Evolutionary conservation across 768 basidiomycete genomes (phyloP).

Genomic region (Steccherinum ochraceum): DNA sequence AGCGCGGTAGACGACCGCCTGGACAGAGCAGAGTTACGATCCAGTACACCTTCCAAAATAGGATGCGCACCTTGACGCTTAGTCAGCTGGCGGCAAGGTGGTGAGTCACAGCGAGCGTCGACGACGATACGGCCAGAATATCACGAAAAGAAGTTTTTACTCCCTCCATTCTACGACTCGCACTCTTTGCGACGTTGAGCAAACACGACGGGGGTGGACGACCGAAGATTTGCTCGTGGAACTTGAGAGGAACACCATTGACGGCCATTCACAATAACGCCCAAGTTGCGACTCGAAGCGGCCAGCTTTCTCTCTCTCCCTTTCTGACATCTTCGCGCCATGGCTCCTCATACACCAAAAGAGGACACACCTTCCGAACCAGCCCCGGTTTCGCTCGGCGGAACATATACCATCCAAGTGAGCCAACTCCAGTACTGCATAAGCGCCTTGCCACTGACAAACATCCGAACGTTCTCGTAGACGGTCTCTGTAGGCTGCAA

Average conservation of each 20-base stretch:
- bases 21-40: not conserved
- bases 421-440: constrained; percentile 18
- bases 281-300: not conserved
- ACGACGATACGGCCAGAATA: not conserved
- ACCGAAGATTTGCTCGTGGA: not conserved
- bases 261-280: not conserved
- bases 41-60: not conserved
- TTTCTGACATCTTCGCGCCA: constrained; percentile 4
- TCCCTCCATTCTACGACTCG: not conserved
- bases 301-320: not conserved
- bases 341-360: constrained; percentile 25
- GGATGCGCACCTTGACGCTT: not conserved
- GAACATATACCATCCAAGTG: constrained; percentile 73
- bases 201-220: not conserved
- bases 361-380: constrained; percentile 39
- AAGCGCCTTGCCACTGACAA: constrained; percentile 15
- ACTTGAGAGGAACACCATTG: not conserved
- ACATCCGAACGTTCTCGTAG: constrained; percentile 33
- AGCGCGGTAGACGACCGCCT: too few relatives aligned
- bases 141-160: not conserved
- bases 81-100: not conserved
- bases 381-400: constrained; percentile 64
- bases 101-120: not conserved
- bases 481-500: constrained; percentile 92
- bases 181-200: not conserved